phyloP scores from a whole-genome alignment of 1,139 yeast genomes.

The Taphrina betulina region DNA sequence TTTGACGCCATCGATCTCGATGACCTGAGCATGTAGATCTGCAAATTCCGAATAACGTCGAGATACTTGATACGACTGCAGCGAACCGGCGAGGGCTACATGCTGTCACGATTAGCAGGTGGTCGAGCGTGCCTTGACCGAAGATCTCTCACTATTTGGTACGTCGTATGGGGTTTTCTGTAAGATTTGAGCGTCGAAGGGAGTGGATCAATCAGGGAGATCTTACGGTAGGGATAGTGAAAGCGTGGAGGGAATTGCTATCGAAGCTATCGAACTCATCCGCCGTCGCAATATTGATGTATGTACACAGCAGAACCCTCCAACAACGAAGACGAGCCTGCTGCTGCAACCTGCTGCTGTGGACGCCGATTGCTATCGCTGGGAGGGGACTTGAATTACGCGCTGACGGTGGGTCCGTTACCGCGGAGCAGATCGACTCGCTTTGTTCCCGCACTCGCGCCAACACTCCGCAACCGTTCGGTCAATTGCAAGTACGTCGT shows the following conservation, averaged over 20 bases:
- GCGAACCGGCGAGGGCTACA: constrained; percentile 37
- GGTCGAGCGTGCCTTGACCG: not conserved
- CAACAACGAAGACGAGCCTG: too few species aligned
- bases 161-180: constrained; percentile 26
- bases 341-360: too few species aligned
- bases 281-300: too few species aligned
- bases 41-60: constrained; percentile 54
- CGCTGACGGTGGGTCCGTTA: too few species aligned
- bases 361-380: too few species aligned
- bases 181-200: not conserved
- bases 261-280: constrained; percentile 14
- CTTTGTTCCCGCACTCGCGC: too few species aligned
- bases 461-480: too few species aligned
- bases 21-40: constrained; percentile 47
- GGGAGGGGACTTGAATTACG: too few species aligned
- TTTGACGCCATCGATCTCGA: constrained; percentile 44
- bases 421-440: too few species aligned
- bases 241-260: constrained; percentile 12
- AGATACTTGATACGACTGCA: constrained; percentile 41
- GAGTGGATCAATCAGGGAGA: not conserved
- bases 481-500: too few species aligned
- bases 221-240: constrained; percentile 14
- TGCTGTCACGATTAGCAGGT: constrained; percentile 30
- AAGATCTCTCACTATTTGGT: constrained; percentile 16
- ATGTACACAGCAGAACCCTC: too few species aligned